Evolutionary conservation across 805 yeast species (phyloP).

Genomic region (Hyphopichia homilentoma): DNA sequence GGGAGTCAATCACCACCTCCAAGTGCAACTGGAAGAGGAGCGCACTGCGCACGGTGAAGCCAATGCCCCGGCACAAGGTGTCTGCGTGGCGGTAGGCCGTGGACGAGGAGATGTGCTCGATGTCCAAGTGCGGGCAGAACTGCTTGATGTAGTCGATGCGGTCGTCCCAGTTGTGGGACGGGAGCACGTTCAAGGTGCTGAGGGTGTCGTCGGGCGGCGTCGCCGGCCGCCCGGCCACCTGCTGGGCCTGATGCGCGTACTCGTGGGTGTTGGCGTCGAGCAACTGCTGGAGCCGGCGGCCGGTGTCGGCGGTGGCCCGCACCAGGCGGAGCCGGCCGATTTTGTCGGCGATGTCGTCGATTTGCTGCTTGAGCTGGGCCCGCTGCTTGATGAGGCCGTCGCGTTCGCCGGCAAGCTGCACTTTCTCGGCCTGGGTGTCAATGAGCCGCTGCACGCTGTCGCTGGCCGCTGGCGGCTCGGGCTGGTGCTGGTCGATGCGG

Average conservation of each 20-base stretch:
- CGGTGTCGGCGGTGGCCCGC: slow-evolving; percentile 8
- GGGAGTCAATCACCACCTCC: slow-evolving; percentile 10
- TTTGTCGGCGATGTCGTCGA: slow-evolving; percentile 13
- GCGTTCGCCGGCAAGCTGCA: slow-evolving; percentile 10
- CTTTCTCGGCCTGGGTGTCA: slow-evolving; percentile 12
- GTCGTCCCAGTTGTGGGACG: slow-evolving; percentile 29
- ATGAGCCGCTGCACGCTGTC: slow-evolving; percentile 9
- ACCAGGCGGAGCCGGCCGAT: slow-evolving; percentile 10
- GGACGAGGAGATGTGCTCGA: slow-evolving; percentile 11
- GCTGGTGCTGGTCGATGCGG: neutral
- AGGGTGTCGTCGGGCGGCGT: slow-evolving; percentile 11
- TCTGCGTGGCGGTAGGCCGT: slow-evolving; percentile 8
- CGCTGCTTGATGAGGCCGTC: slow-evolving; percentile 17
- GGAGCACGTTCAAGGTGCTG: slow-evolving; percentile 28
- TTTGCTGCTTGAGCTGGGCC: slow-evolving; percentile 9
- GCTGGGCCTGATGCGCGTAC: slow-evolving; percentile 1
- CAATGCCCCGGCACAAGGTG: slow-evolving; percentile 10
- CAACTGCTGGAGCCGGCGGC: slow-evolving; percentile 14
- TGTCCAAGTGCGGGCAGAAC: slow-evolving; percentile 24
- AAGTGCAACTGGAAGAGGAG: slow-evolving; percentile 18
- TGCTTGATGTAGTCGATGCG: slow-evolving; percentile 20
- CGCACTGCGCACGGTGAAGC: slow-evolving; percentile 15
- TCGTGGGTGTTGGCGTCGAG: slow-evolving; percentile 17
- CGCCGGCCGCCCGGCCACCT: neutral
- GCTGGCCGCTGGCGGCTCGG: neutral